Percentiles rank a stretch among this genome's conserved stretches.
Conservation (phyloP, 768 basidiomycete genomes). For the Mycena indigotica region DNA sequence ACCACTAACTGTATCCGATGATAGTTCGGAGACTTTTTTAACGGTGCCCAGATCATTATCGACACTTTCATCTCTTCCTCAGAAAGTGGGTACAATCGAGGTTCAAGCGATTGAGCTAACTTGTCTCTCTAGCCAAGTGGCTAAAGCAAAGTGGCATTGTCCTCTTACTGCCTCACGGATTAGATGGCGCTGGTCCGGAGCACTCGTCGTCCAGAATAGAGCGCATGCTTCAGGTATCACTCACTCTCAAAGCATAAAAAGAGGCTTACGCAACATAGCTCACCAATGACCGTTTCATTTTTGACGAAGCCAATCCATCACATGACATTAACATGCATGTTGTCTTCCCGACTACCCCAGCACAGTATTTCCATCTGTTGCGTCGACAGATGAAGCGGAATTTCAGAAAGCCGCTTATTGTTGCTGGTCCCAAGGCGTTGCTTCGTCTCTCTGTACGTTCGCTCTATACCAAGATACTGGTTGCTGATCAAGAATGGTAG, state of each 20-base stretch:
- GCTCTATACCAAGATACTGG: background rate
- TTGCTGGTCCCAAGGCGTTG: constrained; percentile 84
- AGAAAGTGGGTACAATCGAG: constrained; percentile 58
- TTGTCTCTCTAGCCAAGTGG: constrained; percentile 74
- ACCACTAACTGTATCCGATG: too few species aligned
- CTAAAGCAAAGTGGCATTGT: constrained; percentile 87
- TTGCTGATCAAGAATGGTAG: constrained; percentile 45
- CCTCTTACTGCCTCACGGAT: constrained; percentile 83
- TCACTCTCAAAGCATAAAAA: background rate
- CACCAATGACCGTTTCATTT: constrained; percentile 67
- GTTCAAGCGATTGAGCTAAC: background rate
- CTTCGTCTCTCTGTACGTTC: constrained; percentile 69
- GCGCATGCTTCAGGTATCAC: constrained; percentile 79
- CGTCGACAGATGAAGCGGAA: constrained; percentile 83
- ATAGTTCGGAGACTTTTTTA: constrained; percentile 91
- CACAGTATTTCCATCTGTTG: constrained; percentile 93
- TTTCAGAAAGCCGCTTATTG: constrained; percentile 83
- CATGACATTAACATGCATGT: constrained; percentile 82
- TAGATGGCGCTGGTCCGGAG: constrained; percentile 92
- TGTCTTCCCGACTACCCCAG: constrained; percentile 83
- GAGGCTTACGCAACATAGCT: constrained; percentile 46
- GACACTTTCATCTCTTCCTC: constrained; percentile 86
- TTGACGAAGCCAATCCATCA: constrained; percentile 30
- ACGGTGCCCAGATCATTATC: constrained; percentile 85
- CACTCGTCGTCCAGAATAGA: constrained; percentile 90